phyloP scores from a whole-genome alignment of 768 basidiomycete genomes.

The Lentinula aciculospora region DNA sequence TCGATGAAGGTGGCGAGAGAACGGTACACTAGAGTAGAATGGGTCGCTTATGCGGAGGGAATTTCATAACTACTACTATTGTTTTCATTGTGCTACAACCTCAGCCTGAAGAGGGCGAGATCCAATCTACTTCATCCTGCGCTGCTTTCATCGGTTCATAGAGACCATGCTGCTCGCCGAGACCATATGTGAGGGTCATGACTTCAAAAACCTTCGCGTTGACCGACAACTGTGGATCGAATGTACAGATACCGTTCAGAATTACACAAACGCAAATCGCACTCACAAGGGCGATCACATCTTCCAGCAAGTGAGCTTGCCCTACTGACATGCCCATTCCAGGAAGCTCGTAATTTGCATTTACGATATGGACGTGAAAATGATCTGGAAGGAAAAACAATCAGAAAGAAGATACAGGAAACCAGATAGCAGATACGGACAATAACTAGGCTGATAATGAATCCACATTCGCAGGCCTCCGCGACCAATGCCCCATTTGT shows the following conservation, averaged over 20 bases:
- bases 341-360: conserved; percentile 56
- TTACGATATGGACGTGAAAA: conserved; percentile 91
- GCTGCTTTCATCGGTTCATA: conserved; percentile 40
- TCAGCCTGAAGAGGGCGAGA: background rate
- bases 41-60: background rate
- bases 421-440: conserved; percentile 37
- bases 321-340: conserved; percentile 76
- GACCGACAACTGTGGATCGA: conserved; percentile 54
- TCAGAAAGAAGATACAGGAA: background rate
- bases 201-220: conserved; percentile 54
- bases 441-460: conserved; percentile 96
- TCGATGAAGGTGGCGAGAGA: too few species aligned
- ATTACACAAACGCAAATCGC: conserved; percentile 3
- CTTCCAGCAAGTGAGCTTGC: conserved; percentile 90
- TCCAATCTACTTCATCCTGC: conserved; percentile 17
- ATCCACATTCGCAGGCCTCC: conserved; percentile 75
- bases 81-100: background rate
- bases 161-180: conserved; percentile 79
- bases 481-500: conserved; percentile 59
- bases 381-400: conserved; percentile 55
- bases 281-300: conserved; percentile 79
- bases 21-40: too few species aligned
- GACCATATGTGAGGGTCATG: conserved; percentile 75
- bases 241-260: too few species aligned
- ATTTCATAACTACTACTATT: background rate